phyloP scores from a whole-genome alignment of 768 basidiomycete genomes.

The Calocera viscosa region DNA sequence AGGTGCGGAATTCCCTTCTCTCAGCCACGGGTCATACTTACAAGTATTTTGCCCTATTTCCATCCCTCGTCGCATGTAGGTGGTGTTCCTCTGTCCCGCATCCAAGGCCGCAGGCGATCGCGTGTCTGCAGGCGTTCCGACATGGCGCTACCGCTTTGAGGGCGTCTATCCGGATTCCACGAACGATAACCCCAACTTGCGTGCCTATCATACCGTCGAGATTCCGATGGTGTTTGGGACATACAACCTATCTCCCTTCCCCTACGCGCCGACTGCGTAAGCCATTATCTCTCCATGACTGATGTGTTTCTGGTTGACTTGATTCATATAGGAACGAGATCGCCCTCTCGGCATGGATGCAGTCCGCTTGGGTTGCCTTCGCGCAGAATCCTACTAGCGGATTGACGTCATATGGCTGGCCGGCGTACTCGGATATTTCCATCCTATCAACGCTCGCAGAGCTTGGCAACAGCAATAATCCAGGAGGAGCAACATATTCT shows the following conservation, averaged over 20 bases:
- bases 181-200: neutral
- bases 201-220: slow-evolving; percentile 32
- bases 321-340: slow-evolving; percentile 18
- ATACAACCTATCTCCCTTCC: slow-evolving; percentile 19
- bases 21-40: too few relatives aligned
- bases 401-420: slow-evolving; percentile 24
- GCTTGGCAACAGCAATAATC: neutral
- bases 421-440: slow-evolving; percentile 14
- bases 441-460: neutral
- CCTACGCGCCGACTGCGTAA: neutral
- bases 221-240: slow-evolving; percentile 32
- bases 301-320: neutral
- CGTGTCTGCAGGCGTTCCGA: neutral
- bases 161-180: neutral
- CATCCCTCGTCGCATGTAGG: neutral
- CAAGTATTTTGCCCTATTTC: neutral
- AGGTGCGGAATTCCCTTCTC: neutral
- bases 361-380: slow-evolving; percentile 34
- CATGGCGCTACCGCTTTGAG: neutral
- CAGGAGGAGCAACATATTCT: neutral
- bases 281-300: neutral
- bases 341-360: slow-evolving; percentile 28
- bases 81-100: neutral
- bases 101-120: neutral
- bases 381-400: slow-evolving; percentile 30